Evolutionary conservation across 2,329 filamentous ascomycete species (phyloP).

Genomic region (Ophiostoma sp.): DNA sequence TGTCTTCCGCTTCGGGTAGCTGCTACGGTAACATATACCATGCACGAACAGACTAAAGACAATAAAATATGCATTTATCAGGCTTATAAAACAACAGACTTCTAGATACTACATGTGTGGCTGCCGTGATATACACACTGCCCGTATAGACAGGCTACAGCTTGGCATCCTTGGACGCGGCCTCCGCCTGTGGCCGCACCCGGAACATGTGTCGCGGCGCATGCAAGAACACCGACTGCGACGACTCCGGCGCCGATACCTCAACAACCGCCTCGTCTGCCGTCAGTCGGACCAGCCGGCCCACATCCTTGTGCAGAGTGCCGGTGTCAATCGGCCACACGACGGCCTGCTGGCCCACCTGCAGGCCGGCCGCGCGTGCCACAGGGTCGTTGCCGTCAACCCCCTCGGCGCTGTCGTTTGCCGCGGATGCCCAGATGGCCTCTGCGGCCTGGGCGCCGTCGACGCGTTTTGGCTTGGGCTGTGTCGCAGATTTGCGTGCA

Average conservation of each 20-base stretch:
- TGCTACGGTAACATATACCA: too few species aligned
- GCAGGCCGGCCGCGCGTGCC: conserved; percentile 42
- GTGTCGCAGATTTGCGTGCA: conserved; percentile 34
- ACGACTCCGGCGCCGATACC: conserved; percentile 36
- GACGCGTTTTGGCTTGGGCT: conserved; percentile 33
- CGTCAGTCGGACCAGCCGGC: conserved; percentile 49
- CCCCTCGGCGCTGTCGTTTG: conserved; percentile 45
- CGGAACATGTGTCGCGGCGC: conserved; percentile 56
- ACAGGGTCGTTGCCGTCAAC: conserved; percentile 40
- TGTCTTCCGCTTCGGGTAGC: too few species aligned
- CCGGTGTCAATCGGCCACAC: conserved; percentile 61
- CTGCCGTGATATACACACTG: too few species aligned
- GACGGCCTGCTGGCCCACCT: conserved; percentile 49
- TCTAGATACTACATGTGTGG: too few species aligned
- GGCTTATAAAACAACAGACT: too few species aligned
- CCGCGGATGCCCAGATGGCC: conserved; percentile 42
- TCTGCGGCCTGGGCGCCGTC: conserved; percentile 50
- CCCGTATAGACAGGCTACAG: conserved; percentile 15
- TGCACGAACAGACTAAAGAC: too few species aligned
- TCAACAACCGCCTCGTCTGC: conserved; percentile 54
- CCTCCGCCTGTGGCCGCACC: conserved; percentile 33
- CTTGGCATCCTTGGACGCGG: conserved; percentile 19
- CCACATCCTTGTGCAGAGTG: conserved; percentile 51
- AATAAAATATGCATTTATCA: too few species aligned
- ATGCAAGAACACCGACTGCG: conserved; percentile 48